Conservation (phyloP, 192 early-diverging fungal species). For the Phlyctochytrium arcticum region DNA sequence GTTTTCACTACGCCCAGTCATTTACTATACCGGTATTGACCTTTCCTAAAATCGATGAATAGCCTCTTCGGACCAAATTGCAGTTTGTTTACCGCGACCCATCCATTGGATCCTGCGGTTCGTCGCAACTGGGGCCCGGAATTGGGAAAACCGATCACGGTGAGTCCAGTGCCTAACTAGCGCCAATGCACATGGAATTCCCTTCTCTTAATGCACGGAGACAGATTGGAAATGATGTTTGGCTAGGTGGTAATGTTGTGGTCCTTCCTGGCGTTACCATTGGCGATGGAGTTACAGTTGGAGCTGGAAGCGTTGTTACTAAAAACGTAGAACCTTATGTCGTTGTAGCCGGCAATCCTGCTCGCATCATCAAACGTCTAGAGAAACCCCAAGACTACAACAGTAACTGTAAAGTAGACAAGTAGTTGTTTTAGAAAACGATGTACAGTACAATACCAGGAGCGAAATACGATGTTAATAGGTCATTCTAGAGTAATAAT, state of each 20-base stretch:
- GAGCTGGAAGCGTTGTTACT: constrained; percentile 84
- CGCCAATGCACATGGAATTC: not conserved
- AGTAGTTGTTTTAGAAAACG: too few relatives aligned
- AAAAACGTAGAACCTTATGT: constrained; percentile 76
- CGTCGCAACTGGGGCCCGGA: constrained; percentile 26
- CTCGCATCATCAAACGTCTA: constrained; percentile 63
- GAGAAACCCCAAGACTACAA: not conserved
- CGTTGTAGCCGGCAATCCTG: constrained; percentile 85
- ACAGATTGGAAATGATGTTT: constrained; percentile 79
- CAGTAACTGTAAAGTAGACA: too few relatives aligned
- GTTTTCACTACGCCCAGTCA: not conserved
- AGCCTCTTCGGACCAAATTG: constrained; percentile 71
- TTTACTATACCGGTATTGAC: too few relatives aligned
- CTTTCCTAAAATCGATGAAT: too few relatives aligned
- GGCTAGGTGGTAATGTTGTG: constrained; percentile 79
- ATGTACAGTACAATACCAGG: too few relatives aligned
- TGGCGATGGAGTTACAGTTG: constrained; percentile 64
- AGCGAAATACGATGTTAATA: too few relatives aligned
- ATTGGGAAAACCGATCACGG: constrained; percentile 32
- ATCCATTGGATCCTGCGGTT: constrained; percentile 48
- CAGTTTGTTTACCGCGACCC: constrained; percentile 68
- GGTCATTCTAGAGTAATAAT: too few relatives aligned
- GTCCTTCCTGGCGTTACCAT: constrained; percentile 86
- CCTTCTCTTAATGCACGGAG: too few relatives aligned
- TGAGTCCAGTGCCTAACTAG: not conserved